These are phyloP conservation scores for Cyclostephanos invisitatus DNA, from an alignment of 108 stramenopile genomes.

Conservation along the genomic window DNA sequence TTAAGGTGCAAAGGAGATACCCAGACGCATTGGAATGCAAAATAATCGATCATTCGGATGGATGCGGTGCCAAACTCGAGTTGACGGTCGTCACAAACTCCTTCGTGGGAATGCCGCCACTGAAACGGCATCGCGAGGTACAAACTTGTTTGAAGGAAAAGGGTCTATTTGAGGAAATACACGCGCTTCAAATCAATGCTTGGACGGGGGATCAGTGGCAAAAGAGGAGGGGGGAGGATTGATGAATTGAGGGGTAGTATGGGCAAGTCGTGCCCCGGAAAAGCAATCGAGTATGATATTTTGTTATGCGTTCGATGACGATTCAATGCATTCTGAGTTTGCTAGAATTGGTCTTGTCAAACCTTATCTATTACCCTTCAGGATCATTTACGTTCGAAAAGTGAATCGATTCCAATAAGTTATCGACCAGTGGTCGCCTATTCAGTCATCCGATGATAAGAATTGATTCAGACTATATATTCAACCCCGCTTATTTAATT, in stretches of 20 bases:
- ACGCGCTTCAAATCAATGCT: constrained; percentile 78
- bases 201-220: constrained; percentile 84
- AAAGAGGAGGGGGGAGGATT: constrained; percentile 42
- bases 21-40: constrained; percentile 40
- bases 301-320: neutral
- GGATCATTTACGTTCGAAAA: no score
- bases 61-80: constrained; percentile 54
- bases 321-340: neutral
- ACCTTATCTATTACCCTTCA: neutral
- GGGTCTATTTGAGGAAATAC: constrained; percentile 65
- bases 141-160: constrained; percentile 62
- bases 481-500: neutral
- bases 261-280: no score
- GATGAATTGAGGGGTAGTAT: neutral
- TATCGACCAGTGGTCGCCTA: neutral
- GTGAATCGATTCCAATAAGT: no score
- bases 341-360: neutral
- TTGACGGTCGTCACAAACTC: constrained; percentile 37
- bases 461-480: neutral
- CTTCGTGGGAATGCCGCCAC: constrained; percentile 58
- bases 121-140: constrained; percentile 78
- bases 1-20: constrained; percentile 42
- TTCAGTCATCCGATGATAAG: neutral
- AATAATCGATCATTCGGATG: constrained; percentile 51
- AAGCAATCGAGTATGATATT: neutral